phyloP scores from a whole-genome alignment of 768 basidiomycete genomes.

The Boletus patriciae region DNA sequence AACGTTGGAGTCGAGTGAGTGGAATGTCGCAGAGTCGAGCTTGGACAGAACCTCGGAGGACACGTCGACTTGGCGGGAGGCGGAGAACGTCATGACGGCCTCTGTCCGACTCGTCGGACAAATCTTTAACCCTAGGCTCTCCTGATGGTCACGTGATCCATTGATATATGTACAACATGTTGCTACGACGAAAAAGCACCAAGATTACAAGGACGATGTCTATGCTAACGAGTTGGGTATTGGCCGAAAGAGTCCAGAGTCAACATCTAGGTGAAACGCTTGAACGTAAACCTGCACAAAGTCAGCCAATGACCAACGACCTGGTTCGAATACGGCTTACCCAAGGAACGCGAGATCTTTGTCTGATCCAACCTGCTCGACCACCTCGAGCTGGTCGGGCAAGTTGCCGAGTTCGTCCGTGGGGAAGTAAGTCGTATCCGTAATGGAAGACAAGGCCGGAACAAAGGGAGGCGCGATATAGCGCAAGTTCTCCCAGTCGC shows the following conservation, averaged over 20 bases:
- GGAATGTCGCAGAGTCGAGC: conserved; percentile 59
- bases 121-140: not conserved
- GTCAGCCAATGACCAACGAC: conserved; percentile 3
- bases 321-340: conserved; percentile 35
- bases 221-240: conserved; percentile 34
- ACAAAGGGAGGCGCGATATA: conserved; percentile 96
- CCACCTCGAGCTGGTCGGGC: conserved; percentile 56
- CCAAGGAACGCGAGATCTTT: conserved; percentile 69
- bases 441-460: conserved; percentile 86
- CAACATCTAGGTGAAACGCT: conserved; percentile 50
- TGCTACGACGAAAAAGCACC: conserved; percentile 19
- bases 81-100: conserved; percentile 65
- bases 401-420: conserved; percentile 85
- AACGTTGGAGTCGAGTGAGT: conserved; percentile 57
- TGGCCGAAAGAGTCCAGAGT: not conserved
- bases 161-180: conserved; percentile 20
- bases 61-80: conserved; percentile 70
- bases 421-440: conserved; percentile 96
- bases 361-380: conserved; percentile 63
- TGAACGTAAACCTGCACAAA: conserved; percentile 74
- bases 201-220: conserved; percentile 28
- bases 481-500: conserved; percentile 90
- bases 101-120: not conserved
- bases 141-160: conserved; percentile 21
- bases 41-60: conserved; percentile 71